Conservation (phyloP, 495 filamentous ascomycete genomes). For the Xylona heveae region DNA sequence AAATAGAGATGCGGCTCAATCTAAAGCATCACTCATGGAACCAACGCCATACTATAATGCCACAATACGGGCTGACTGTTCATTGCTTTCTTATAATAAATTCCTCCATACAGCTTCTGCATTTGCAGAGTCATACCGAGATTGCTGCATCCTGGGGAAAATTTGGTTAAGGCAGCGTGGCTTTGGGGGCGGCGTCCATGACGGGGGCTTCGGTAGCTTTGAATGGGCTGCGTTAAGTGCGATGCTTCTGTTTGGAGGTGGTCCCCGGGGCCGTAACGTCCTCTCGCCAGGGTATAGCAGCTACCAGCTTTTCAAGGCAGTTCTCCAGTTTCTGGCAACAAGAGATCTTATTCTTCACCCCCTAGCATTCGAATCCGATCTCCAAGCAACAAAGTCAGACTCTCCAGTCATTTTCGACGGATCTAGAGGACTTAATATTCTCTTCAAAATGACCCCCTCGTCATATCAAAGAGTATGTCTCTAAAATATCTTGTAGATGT, state of each 20-base stretch:
- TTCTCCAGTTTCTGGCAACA: conserved; percentile 58
- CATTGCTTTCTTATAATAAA: conserved; percentile 50
- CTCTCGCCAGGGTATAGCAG: conserved; percentile 65
- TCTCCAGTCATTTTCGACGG: conserved; percentile 41
- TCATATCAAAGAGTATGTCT: conserved; percentile 39
- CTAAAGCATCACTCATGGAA: conserved; percentile 15
- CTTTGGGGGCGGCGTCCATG: conserved; percentile 36
- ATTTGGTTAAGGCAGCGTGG: conserved; percentile 83
- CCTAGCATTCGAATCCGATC: conserved; percentile 22
- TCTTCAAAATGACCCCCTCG: conserved; percentile 83
- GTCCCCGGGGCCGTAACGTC: conserved; percentile 41
- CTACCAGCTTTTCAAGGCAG: conserved; percentile 88
- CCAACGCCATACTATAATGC: conserved; percentile 82
- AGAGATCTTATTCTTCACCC: conserved; percentile 45
- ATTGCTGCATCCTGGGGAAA: conserved; percentile 68
- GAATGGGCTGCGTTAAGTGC: conserved; percentile 68
- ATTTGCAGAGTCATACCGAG: conserved; percentile 47
- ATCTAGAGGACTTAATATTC: conserved; percentile 48
- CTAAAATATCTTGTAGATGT: background rate
- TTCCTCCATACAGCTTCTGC: conserved; percentile 40
- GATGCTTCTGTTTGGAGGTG: conserved; percentile 59
- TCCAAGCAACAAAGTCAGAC: conserved; percentile 14
- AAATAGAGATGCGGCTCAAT: conserved; percentile 13
- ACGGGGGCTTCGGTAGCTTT: conserved; percentile 85
- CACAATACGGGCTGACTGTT: conserved; percentile 56